Conservation (phyloP, 116 monocot genomes). For the Papilionanthe hybrid region DNA sequence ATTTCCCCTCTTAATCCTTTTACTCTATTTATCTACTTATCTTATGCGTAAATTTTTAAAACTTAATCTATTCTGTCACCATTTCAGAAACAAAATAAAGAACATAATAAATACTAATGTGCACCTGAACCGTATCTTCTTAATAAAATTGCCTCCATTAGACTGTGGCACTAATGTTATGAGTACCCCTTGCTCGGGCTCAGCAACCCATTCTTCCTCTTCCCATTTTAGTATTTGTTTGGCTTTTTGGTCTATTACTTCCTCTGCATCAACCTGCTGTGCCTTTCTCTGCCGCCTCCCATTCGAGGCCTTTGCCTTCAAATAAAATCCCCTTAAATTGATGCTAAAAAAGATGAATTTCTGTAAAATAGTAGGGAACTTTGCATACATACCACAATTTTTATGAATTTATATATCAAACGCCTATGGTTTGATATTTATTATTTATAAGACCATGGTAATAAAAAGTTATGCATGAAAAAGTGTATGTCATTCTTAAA, state of each 20-base stretch:
- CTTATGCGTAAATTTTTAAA: too few relatives aligned
- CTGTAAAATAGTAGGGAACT: too few relatives aligned
- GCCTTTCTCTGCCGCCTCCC: slow-evolving; percentile 9
- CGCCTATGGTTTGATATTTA: too few relatives aligned
- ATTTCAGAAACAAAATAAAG: background rate
- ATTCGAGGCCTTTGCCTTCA: slow-evolving; percentile 16
- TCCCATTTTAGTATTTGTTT: background rate
- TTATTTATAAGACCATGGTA: too few relatives aligned
- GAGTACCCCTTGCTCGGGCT: slow-evolving; percentile 46
- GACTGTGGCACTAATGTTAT: slow-evolving; percentile 35
- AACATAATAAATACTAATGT: background rate
- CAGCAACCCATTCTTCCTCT: slow-evolving; percentile 45
- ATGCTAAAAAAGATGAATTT: background rate
- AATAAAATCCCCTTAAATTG: slow-evolving; percentile 24
- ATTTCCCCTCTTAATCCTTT: too few relatives aligned
- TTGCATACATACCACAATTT: too few relatives aligned
- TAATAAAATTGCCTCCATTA: slow-evolving; percentile 32
- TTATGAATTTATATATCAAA: too few relatives aligned
- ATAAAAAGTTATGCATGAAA: too few relatives aligned
- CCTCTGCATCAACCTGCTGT: too few relatives aligned
- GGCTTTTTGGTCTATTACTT: background rate
- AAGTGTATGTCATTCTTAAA: too few relatives aligned
- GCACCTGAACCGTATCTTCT: slow-evolving; percentile 54
- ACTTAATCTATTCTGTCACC: too few relatives aligned
- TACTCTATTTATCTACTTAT: too few relatives aligned